Percentiles rank a stretch among this genome's conserved stretches.
phyloP scores from a whole-genome alignment of 192 early-diverging fungal genomes.

The Coemansia sp. region DNA sequence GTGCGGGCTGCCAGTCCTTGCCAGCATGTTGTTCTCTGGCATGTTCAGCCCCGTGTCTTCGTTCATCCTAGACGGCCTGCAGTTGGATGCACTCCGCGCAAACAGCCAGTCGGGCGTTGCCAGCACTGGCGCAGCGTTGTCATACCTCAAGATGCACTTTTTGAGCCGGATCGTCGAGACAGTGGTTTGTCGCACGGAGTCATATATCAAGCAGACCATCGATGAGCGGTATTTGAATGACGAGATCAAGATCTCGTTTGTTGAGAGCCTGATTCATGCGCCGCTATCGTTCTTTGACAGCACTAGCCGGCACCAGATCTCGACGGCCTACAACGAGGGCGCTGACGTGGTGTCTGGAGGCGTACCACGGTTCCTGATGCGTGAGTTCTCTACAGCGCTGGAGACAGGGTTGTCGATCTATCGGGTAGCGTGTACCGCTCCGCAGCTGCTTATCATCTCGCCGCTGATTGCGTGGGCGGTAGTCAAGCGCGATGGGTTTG shows the following conservation, averaged over 20 bases:
- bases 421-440: constrained; percentile 10
- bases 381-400: constrained; percentile 7
- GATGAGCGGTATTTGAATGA: constrained; percentile 2
- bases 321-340: constrained; percentile 14
- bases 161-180: background rate
- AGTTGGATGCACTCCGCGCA: constrained; percentile 22
- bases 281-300: constrained; percentile 44
- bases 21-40: constrained; percentile 15
- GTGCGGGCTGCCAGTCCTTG: constrained; percentile 19
- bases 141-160: constrained; percentile 25
- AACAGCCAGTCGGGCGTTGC: constrained; percentile 7
- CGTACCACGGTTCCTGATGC: constrained; percentile 17
- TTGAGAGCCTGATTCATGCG: constrained; percentile 23
- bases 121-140: constrained; percentile 7
- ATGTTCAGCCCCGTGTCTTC: constrained; percentile 19
- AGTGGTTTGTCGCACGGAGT: background rate
- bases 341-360: constrained; percentile 8
- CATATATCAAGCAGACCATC: background rate
- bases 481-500: background rate
- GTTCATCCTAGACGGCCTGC: constrained; percentile 21
- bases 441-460: constrained; percentile 19
- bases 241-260: constrained; percentile 19
- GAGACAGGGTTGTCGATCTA: constrained; percentile 17
- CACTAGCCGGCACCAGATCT: constrained; percentile 24
- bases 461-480: constrained; percentile 16